Evolutionary conservation across 306 rosid genomes (phyloP).

Genomic region (Luffa aegyptiaca): DNA sequence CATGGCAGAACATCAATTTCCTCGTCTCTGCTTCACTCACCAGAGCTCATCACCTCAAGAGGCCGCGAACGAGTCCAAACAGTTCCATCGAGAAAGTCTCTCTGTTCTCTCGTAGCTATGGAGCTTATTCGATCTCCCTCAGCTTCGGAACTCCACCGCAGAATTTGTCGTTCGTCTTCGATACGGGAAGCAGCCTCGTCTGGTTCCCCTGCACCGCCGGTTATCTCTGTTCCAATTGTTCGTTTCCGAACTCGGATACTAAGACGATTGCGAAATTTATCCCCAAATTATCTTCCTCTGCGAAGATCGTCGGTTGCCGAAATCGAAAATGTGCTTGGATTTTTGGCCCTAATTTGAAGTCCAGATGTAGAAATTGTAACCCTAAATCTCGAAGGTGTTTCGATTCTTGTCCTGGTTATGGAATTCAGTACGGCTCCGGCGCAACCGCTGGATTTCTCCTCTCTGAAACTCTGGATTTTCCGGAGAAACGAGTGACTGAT

Average conservation of each 20-base stretch:
- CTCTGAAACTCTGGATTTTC: not conserved
- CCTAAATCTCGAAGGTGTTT: constrained; percentile 19
- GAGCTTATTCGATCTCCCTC: not conserved
- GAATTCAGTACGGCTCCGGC: constrained; percentile 55
- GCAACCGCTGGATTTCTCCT: constrained; percentile 36
- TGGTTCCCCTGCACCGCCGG: not conserved
- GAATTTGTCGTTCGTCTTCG: not conserved
- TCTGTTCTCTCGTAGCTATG: not conserved
- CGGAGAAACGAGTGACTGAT: not conserved
- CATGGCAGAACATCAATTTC: not conserved
- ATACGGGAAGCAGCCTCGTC: not conserved
- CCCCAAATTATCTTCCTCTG: constrained; percentile 1
- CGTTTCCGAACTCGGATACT: not conserved
- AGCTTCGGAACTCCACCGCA: not conserved
- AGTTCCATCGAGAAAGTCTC: not conserved
- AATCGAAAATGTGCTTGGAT: not conserved
- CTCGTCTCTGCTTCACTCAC: not conserved
- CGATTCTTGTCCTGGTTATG: constrained; percentile 45
- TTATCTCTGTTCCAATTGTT: not conserved
- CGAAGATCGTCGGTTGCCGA: not conserved
- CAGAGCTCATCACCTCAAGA: not conserved
- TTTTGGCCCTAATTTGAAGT: not conserved
- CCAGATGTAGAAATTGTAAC: not conserved
- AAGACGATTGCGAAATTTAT: not conserved
- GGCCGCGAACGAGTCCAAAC: not conserved